These are phyloP conservation scores for Mariannaea elegans DNA, from an alignment of 2,329 filamentous ascomycete species.

Conservation along the genomic window DNA sequence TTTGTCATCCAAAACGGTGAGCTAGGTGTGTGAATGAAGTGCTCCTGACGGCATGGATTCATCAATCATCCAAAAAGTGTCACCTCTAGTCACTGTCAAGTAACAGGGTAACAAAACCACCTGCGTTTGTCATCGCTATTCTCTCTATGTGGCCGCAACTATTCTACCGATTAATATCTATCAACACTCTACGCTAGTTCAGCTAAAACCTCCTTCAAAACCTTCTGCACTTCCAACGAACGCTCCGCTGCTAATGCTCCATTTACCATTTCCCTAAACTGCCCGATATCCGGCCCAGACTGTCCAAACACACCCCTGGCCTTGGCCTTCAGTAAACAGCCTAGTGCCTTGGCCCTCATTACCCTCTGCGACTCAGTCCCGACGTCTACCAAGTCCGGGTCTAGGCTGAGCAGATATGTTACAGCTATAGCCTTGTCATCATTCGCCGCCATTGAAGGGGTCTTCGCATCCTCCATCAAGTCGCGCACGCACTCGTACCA, in stretches of 20 bases:
- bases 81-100: no score
- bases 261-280: constrained; percentile 45
- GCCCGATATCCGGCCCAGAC: constrained; percentile 34
- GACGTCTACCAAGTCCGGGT: constrained; percentile 54
- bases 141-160: neutral
- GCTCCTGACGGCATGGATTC: no score
- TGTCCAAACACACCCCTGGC: constrained; percentile 54
- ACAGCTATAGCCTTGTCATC: constrained; percentile 36
- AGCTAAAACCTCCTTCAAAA: constrained; percentile 49
- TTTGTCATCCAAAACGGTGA: no score
- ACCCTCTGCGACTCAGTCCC: constrained; percentile 63
- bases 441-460: constrained; percentile 28
- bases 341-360: constrained; percentile 56
- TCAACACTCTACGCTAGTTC: constrained; percentile 36
- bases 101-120: no score
- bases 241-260: constrained; percentile 52
- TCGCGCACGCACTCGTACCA: constrained; percentile 63
- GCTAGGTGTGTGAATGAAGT: no score
- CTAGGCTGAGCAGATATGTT: constrained; percentile 57
- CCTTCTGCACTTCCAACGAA: constrained; percentile 56
- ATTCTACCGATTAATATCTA: neutral
- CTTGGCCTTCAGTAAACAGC: constrained; percentile 52
- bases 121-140: no score
- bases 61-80: no score
- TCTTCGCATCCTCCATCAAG: constrained; percentile 54